Conservation (phyloP, 2,329 filamentous ascomycete species). For the Fusarium longipes region DNA sequence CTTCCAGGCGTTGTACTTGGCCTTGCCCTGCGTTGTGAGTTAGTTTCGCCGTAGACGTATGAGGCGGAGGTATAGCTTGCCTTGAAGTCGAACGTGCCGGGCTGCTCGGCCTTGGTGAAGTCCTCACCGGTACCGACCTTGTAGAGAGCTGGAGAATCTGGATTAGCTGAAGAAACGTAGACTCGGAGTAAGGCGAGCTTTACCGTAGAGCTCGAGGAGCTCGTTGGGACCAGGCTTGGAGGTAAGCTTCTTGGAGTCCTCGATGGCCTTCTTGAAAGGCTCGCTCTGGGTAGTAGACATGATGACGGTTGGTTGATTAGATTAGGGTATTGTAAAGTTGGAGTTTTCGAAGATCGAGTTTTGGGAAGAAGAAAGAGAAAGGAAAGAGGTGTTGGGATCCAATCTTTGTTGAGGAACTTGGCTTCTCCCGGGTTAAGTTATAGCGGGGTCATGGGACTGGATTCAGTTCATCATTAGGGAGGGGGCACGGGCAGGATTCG, state of each 20-base stretch:
- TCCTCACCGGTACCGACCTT: slow-evolving; percentile 69
- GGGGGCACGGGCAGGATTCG: slow-evolving; percentile 25
- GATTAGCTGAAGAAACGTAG: neutral
- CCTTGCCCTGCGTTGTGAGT: slow-evolving; percentile 71
- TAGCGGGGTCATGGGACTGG: slow-evolving; percentile 41
- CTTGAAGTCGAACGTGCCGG: slow-evolving; percentile 78
- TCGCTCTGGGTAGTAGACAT: slow-evolving; percentile 57
- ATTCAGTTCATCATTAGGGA: slow-evolving; percentile 24
- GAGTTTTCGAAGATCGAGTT: slow-evolving; percentile 3
- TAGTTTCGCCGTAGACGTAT: slow-evolving; percentile 2
- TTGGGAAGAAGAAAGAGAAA: neutral
- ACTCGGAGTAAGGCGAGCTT: slow-evolving; percentile 34
- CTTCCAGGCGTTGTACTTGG: slow-evolving; percentile 84
- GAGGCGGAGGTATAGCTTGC: slow-evolving; percentile 51
- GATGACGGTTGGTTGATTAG: slow-evolving; percentile 30
- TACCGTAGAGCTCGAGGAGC: slow-evolving; percentile 72
- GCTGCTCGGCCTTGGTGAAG: slow-evolving; percentile 64
- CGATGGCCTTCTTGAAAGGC: slow-evolving; percentile 67
- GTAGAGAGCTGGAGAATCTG: slow-evolving; percentile 61
- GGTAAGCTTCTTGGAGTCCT: slow-evolving; percentile 75
- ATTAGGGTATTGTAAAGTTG: neutral
- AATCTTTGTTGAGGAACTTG: slow-evolving; percentile 41
- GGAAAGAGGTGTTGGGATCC: slow-evolving; percentile 33
- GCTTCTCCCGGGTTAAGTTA: slow-evolving; percentile 34
- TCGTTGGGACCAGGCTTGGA: slow-evolving; percentile 72